phyloP scores from a whole-genome alignment of 2,329 filamentous ascomycete genomes.

The Stemphylium vesicarium region DNA sequence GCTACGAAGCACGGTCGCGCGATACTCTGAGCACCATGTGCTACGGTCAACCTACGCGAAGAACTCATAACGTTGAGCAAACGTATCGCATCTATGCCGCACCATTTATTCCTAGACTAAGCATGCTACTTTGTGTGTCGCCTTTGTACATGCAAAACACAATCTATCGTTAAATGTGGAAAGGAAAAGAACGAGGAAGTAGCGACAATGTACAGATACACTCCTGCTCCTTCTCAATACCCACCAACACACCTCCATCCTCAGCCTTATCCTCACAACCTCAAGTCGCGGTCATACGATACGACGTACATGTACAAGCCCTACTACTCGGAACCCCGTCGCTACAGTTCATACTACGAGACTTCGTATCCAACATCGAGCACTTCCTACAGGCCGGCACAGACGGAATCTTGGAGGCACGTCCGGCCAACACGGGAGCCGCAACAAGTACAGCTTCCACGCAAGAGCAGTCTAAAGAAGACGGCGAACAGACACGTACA shows the following conservation, averaged over 20 bases:
- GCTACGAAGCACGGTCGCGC: background rate
- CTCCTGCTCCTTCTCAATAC: background rate
- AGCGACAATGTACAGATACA: slow-evolving; percentile 7
- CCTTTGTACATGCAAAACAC: no score
- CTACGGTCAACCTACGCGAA: background rate
- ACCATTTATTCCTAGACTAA: background rate
- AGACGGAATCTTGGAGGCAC: background rate
- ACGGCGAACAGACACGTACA: slow-evolving; percentile 10
- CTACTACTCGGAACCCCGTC: background rate
- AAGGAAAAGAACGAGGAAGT: slow-evolving; percentile 2
- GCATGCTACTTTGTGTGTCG: background rate
- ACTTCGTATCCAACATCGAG: background rate
- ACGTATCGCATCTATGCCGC: background rate
- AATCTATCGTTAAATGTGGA: background rate
- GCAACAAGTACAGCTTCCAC: background rate
- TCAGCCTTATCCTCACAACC: background rate
- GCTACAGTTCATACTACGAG: slow-evolving; percentile 5
- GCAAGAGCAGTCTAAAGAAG: background rate
- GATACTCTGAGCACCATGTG: slow-evolving; percentile 7
- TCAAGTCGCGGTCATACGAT: slow-evolving; percentile 1
- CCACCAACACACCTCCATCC: background rate
- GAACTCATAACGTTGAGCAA: background rate
- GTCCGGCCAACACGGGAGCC: background rate
- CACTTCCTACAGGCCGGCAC: background rate
- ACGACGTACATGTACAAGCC: slow-evolving; percentile 6